A percentile compares a stretch with the other conserved stretches of the same genome.
phyloP scores from a whole-genome alignment of 306 rosid genomes.

The Quillaja saponaria region DNA sequence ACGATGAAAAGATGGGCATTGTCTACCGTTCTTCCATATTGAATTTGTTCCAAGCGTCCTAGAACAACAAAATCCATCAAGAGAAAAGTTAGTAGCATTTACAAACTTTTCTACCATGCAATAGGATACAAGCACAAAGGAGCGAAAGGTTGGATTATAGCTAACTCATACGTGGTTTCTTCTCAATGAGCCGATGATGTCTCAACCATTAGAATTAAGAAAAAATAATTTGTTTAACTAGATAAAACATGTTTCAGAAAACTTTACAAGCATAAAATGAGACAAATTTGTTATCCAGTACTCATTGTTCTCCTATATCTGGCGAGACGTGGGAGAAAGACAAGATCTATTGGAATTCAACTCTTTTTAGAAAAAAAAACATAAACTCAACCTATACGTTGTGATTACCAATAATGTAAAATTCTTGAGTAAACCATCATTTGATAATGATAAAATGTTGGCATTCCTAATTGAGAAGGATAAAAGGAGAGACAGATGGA shows the following conservation, averaged over 20 bases:
- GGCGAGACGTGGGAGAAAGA: too few species aligned
- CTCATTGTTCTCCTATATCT: too few species aligned
- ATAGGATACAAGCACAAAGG: background rate
- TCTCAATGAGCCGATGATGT: too few species aligned
- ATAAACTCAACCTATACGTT: background rate
- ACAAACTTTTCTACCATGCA: background rate
- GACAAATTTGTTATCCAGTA: too few species aligned
- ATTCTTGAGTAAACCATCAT: background rate
- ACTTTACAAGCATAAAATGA: too few species aligned
- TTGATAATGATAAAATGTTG: too few species aligned
- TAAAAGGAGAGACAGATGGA: background rate
- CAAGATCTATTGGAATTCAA: background rate
- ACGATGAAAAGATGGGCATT: too few species aligned
- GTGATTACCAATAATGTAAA: background rate
- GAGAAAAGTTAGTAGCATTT: background rate
- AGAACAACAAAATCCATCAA: conserved; percentile 24
- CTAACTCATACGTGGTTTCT: background rate
- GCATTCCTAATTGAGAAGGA: too few species aligned
- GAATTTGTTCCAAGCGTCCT: conserved; percentile 98
- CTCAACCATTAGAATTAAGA: too few species aligned
- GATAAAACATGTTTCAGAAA: too few species aligned
- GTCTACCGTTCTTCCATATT: conserved; percentile 73
- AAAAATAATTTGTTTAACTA: too few species aligned
- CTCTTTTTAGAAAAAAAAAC: background rate
- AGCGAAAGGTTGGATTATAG: too few species aligned